Evolutionary conservation across 2,329 filamentous ascomycete genomes (phyloP), one percentile per base, ranked within the genome.

Genomic region (Plenodomus tracheiphilus): DNA sequence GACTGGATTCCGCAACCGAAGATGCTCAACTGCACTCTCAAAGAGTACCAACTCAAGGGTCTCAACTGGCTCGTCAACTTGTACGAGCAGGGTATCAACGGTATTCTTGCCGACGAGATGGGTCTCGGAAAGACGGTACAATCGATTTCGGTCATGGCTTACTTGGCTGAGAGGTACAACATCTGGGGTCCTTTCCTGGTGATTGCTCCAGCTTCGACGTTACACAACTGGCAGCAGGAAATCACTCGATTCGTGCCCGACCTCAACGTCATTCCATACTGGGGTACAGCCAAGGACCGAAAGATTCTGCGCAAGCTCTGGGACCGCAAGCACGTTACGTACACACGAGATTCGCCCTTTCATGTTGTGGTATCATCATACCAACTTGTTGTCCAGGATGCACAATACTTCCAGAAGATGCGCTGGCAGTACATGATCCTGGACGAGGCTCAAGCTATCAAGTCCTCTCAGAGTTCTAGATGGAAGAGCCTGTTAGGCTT

Each of bases 381-480:
- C 72, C 94, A 99, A 74, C 81, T 99, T 32, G 94, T 99, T 20
- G 94, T 99, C 17, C 89, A 92, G 20, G 94, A 99, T 70, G 90
- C 95, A 1, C 87, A 91, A 51, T 99, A 99, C 74, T 97, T 99
- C 78, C 93, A 97, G 75, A 97, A 97, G 79, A 94, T 99, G 81
- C 89, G 89, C 64, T 99, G 94, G 94, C 94, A 97, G 76, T 97
- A 99, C 78, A 99, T 99, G 94, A 97, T 99, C 72, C 83, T 99
- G 35, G 94, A 99, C 64, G 94, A 99, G 74, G 94, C 94, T 1
- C 94, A 99, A 71, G 94, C 94, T 59, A 97, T 99, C 84, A 99
- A 99, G 79, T 97, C 92, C 54, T 97, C 94, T 0, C 85, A 89
- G 65, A 97, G 91, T 77, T 96, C 92, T 15, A 85, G 94, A 68